Evolutionary conservation across 148 eudicot species (phyloP).

Genomic region (Diospyros kaki): DNA sequence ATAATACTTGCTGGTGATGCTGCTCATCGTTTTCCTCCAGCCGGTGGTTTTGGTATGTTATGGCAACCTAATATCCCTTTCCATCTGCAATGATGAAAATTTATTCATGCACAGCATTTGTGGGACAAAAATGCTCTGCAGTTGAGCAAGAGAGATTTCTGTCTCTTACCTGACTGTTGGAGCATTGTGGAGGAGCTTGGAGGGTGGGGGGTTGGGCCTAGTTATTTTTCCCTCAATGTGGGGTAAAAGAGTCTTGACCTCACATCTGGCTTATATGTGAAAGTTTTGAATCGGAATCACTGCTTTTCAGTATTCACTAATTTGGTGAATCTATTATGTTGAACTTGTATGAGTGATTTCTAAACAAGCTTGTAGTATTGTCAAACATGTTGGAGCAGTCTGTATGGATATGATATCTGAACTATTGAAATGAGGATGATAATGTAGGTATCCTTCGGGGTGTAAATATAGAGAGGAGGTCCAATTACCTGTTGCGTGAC

Average conservation of each 20-base stretch:
- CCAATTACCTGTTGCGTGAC: not conserved
- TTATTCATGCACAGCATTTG: not conserved
- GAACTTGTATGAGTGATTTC: not conserved
- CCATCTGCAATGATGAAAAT: not conserved
- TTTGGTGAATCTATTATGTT: not conserved
- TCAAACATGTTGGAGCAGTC: conserved; percentile 1
- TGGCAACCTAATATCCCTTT: not conserved
- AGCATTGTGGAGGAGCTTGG: too few relatives aligned
- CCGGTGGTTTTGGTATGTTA: conserved; percentile 91
- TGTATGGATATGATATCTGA: not conserved
- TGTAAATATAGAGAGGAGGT: not conserved
- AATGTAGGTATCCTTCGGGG: not conserved
- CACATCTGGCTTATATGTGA: not conserved
- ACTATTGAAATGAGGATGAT: not conserved
- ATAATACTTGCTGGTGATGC: conserved; percentile 91
- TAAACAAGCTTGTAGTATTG: not conserved
- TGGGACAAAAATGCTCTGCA: not conserved
- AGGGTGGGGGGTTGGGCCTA: too few relatives aligned
- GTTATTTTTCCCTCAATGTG: too few relatives aligned
- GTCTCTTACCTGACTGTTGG: not conserved
- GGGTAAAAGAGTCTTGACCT: too few relatives aligned
- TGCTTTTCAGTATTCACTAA: not conserved
- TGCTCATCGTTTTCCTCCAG: conserved; percentile 97
- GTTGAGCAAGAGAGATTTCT: not conserved
- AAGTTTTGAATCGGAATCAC: not conserved